Conservation (phyloP, 2,329 filamentous ascomycete genomes). For the Aspergillus fischeri region DNA sequence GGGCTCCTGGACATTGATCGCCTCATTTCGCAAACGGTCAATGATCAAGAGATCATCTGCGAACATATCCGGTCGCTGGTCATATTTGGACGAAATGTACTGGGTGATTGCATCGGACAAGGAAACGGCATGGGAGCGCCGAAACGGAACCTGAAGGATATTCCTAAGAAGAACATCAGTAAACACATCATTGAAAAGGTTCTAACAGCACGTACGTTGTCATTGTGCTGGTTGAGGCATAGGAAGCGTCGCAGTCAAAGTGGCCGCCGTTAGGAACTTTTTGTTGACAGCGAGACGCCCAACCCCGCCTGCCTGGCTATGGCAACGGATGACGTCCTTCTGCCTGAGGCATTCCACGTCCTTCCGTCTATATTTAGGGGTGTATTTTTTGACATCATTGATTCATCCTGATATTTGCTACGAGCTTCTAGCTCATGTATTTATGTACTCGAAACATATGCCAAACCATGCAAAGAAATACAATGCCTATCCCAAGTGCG, state of each 20-base stretch:
- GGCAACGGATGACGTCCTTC: slow-evolving; percentile 31
- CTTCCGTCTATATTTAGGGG: background rate
- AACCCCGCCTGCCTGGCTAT: slow-evolving; percentile 27
- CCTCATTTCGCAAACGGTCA: slow-evolving; percentile 75
- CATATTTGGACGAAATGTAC: slow-evolving; percentile 97
- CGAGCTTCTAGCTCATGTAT: slow-evolving; percentile 17
- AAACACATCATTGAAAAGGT: background rate
- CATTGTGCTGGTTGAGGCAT: slow-evolving; percentile 22
- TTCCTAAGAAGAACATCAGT: slow-evolving; percentile 29
- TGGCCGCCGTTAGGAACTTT: slow-evolving; percentile 7
- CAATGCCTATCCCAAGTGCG: background rate
- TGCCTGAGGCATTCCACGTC: slow-evolving; percentile 23
- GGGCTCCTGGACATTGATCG: slow-evolving; percentile 83
- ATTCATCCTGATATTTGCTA: slow-evolving; percentile 18
- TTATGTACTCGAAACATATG: slow-evolving; percentile 18
- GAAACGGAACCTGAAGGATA: slow-evolving; percentile 75
- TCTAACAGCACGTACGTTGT: slow-evolving; percentile 28
- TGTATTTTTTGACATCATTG: background rate
- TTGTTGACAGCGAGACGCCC: slow-evolving; percentile 28
- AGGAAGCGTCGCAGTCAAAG: slow-evolving; percentile 10
- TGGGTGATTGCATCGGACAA: slow-evolving; percentile 80
- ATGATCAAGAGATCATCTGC: slow-evolving; percentile 81
- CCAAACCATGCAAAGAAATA: background rate
- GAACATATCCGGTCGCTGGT: slow-evolving; percentile 98
- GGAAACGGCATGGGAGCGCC: slow-evolving; percentile 73